Conservation (phyloP, 1,284 basidiomycete genomes). For the Gymnopus androsaceus region DNA sequence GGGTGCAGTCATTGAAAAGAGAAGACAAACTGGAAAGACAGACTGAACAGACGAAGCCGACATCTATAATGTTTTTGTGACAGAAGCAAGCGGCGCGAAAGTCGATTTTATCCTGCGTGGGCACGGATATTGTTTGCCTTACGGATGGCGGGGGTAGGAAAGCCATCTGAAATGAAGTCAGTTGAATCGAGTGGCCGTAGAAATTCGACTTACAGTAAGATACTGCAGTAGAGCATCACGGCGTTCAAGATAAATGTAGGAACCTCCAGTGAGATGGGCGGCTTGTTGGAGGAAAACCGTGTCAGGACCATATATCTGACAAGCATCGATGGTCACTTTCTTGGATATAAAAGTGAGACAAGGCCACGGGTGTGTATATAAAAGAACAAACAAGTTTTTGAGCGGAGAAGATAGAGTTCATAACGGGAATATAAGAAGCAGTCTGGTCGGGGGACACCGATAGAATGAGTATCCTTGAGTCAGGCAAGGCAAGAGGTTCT, state of each 20-base stretch:
- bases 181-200: conserved; percentile 10
- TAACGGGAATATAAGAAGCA: conserved; percentile 92
- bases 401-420: conserved; percentile 99
- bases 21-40: conserved; percentile 83
- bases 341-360: conserved; percentile 33
- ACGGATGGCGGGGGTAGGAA: conserved; percentile 86
- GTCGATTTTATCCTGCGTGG: conserved; percentile 93
- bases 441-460: conserved; percentile 90
- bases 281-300: conserved; percentile 98
- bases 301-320: conserved; percentile 88
- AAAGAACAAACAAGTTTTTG: conserved; percentile 80
- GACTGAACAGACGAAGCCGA: conserved; percentile 97
- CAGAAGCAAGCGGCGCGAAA: conserved; percentile 99
- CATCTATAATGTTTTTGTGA: conserved; percentile 94
- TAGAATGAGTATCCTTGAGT: conserved; percentile 87
- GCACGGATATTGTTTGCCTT: conserved; percentile 78
- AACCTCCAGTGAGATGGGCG: conserved; percentile 91
- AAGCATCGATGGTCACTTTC: conserved; percentile 96
- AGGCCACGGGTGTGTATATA: conserved; percentile 3
- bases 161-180: conserved; percentile 66
- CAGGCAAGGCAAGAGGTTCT: conserved; percentile 51
- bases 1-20: conserved; percentile 6
- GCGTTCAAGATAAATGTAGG: conserved; percentile 84
- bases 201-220: conserved; percentile 63
- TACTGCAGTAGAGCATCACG: conserved; percentile 86